Evolutionary conservation across 805 yeast species (phyloP), one percentile per base, ranked within the genome.

Genomic region (Yamadazyma laniorum): DNA sequence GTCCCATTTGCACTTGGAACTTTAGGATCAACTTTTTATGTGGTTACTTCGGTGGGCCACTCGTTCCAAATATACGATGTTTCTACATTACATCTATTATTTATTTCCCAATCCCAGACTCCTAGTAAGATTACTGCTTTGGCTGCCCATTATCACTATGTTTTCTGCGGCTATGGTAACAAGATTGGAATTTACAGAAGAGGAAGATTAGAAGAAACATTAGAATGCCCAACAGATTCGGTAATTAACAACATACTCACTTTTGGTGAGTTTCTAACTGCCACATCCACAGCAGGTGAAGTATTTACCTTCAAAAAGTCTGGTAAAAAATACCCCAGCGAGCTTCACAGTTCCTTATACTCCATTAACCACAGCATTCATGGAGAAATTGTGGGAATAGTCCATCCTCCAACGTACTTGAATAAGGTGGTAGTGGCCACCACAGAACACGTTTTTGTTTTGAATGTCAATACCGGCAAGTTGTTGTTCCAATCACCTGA

Each of bases 31-130:
- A 80, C 95, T 1, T 90, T 85, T 52, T 85, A 90, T 53, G 78
- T 88, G 27, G 95, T 83, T 13, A 91, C 98, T 0, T 80, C 86
- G 31, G 96, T 93, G 16, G 98, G 97, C 3, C 73, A 80, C 37
- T 74, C 91, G 1, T 87, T 93, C 66, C 98, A 91, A 59, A 87
- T 93, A 19, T 93, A 85, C 55, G 99, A 93, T 65, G 96, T 85
- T 52, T 79, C 91, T 22, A 87, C 85, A 5, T 67, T 91, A 45
- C 93, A 86, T 49, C 67, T 91, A 45, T 65, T 91, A 16, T 91
- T 93, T 61, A 95, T 91, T 9, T 86, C 96, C 0, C 85, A 80
- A 47, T 76, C 74, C 15, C 91, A 85, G 57, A 83, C 96, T 0
- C 74, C 82, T 0, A 56, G 77, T 6, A 75, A 77, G 40, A 89